phyloP scores from a whole-genome alignment of 1,284 basidiomycete genomes.

The Cryptococcus maquisensis region DNA sequence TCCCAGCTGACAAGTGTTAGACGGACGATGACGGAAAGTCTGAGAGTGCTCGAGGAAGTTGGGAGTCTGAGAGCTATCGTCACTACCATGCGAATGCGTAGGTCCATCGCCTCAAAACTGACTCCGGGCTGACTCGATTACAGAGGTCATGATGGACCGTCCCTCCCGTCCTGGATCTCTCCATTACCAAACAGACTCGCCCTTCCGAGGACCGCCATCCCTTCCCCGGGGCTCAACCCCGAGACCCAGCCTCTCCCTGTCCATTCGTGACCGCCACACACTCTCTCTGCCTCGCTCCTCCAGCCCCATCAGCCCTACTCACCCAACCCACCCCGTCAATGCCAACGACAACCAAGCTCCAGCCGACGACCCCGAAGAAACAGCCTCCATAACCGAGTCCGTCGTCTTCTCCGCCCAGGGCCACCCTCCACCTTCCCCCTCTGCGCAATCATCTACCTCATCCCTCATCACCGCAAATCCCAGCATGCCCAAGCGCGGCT shows the following conservation, averaged over 20 bases:
- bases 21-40: constrained; percentile 59
- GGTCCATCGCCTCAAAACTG: neutral
- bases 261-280: neutral
- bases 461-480: neutral
- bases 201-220: neutral
- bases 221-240: neutral
- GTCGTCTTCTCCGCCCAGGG: constrained; percentile 17
- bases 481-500: neutral
- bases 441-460: constrained; percentile 1
- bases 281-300: neutral
- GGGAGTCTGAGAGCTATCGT: constrained; percentile 66
- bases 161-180: constrained; percentile 4
- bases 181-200: neutral
- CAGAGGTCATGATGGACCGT: constrained; percentile 30
- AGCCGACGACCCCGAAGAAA: neutral
- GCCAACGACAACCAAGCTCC: constrained; percentile 4
- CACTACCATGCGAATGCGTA: constrained; percentile 69
- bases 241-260: neutral
- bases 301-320: neutral
- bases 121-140: neutral
- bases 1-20: constrained; percentile 8
- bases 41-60: constrained; percentile 71
- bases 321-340: neutral
- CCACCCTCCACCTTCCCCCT: neutral
- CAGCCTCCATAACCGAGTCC: constrained; percentile 17